These are phyloP conservation scores for Kuraishia molischiana DNA, from an alignment of 805 yeast species.

Conservation along the genomic window DNA sequence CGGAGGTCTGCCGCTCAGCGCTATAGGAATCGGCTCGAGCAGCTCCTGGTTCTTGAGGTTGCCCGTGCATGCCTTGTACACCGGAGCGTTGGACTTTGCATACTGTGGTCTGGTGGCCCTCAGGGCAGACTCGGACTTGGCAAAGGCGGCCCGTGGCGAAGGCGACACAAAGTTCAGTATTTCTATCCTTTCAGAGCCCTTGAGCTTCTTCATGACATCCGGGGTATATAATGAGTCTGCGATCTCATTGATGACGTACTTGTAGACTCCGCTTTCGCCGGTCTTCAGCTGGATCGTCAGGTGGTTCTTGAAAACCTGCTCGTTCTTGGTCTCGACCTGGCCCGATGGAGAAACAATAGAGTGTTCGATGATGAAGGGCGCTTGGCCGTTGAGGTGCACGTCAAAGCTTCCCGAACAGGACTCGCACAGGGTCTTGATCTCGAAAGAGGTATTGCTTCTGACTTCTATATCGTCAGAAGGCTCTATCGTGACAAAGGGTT, in stretches of 20 bases:
- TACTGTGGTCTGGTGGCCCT: not conserved
- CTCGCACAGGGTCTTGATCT: conserved; percentile 13
- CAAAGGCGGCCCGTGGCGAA: conserved; percentile 44
- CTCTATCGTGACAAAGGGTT: conserved; percentile 15
- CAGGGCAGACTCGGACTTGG: not conserved
- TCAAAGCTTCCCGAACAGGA: conserved; percentile 12
- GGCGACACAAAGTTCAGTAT: conserved; percentile 46
- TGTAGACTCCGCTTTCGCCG: conserved; percentile 45
- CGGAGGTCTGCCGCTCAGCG: conserved; percentile 53
- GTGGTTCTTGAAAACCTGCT: conserved; percentile 37
- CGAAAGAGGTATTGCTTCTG: conserved; percentile 4
- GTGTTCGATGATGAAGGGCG: conserved; percentile 62
- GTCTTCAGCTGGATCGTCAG: conserved; percentile 29
- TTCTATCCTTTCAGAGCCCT: conserved; percentile 18
- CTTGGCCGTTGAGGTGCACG: conserved; percentile 44
- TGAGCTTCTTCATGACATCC: conserved; percentile 21
- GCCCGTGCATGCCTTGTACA: conserved; percentile 18
- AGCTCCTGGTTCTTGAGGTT: conserved; percentile 13
- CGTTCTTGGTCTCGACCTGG: conserved; percentile 20
- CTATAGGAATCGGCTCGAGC: conserved; percentile 43
- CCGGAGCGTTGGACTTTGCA: not conserved
- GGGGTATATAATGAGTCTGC: conserved; percentile 55
- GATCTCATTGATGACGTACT: conserved; percentile 49
- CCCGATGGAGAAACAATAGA: conserved; percentile 54
- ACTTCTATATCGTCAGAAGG: conserved; percentile 3